Evolutionary conservation across 176 grass and related monocot genomes (phyloP).

Genomic region (Carex pumila): DNA sequence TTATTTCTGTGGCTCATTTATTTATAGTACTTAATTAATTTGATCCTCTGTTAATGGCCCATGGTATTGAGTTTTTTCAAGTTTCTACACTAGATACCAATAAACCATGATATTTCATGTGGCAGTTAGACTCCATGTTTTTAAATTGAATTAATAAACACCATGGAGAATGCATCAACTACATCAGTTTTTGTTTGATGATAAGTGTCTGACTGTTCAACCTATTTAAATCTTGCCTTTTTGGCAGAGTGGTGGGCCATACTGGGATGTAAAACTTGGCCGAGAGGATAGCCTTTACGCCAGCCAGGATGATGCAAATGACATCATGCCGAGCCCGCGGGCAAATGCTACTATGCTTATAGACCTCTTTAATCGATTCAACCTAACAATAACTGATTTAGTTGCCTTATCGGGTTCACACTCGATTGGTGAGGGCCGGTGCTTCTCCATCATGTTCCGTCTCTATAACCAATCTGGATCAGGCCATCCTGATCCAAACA

Average conservation of each 20-base stretch:
- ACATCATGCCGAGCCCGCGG: constrained; percentile 77
- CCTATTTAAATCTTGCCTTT: neutral
- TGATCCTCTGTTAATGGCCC: neutral
- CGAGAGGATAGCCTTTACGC: constrained; percentile 65
- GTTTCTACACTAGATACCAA: too few relatives aligned
- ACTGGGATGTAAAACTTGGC: constrained; percentile 73
- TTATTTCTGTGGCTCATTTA: neutral
- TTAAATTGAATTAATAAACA: neutral
- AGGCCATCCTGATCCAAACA: constrained; percentile 67
- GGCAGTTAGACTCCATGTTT: neutral
- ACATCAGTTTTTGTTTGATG: neutral
- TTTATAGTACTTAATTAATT: neutral
- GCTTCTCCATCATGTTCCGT: constrained; percentile 86
- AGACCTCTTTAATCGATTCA: constrained; percentile 50
- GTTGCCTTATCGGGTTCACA: constrained; percentile 88
- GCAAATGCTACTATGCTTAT: constrained; percentile 64
- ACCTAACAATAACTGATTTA: constrained; percentile 63
- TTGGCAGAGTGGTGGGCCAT: constrained; percentile 68
- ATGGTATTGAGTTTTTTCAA: neutral
- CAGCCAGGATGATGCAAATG: constrained; percentile 64
- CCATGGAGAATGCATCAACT: neutral
- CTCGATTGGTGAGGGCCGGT: constrained; percentile 71
- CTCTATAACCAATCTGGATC: constrained; percentile 96
- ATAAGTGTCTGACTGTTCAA: neutral
- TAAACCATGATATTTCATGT: neutral